A percentile compares a stretch with the other conserved stretches of the same genome.
These are phyloP conservation scores for Aquilaria malaccensis DNA, from an alignment of 345 rosid species.

Conservation along the genomic window DNA sequence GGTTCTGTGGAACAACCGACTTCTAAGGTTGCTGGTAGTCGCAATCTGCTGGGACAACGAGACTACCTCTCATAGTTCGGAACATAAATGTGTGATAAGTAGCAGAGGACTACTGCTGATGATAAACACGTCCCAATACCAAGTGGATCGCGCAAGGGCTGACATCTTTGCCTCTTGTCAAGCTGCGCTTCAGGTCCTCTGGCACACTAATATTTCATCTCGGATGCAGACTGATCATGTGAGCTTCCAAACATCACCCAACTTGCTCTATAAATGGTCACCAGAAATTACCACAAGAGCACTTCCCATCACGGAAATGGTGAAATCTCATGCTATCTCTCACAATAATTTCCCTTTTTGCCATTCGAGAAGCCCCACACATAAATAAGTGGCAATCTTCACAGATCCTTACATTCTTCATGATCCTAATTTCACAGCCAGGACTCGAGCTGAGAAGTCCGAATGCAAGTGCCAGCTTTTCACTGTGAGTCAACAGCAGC, in stretches of 20 bases:
- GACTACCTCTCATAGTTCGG: too few species aligned
- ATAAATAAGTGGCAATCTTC: slow-evolving; percentile 69
- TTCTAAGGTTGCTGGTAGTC: too few species aligned
- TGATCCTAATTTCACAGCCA: slow-evolving; percentile 39
- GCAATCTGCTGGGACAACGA: too few species aligned
- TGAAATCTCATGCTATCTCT: slow-evolving; percentile 74
- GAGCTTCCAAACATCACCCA: not conserved
- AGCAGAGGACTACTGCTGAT: not conserved
- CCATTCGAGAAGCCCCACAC: slow-evolving; percentile 46
- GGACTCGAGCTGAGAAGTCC: slow-evolving; percentile 36
- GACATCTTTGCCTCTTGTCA: too few species aligned
- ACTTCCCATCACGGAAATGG: slow-evolving; percentile 57
- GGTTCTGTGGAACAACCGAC: too few species aligned
- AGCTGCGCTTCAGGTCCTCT: too few species aligned
- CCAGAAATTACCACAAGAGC: slow-evolving; percentile 80
- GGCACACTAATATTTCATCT: too few species aligned
- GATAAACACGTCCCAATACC: not conserved
- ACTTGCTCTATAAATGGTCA: slow-evolving; percentile 20
- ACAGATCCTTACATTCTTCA: slow-evolving; percentile 72
- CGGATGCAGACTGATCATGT: too few species aligned
- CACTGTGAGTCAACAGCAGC: slow-evolving; percentile 50
- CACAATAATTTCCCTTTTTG: slow-evolving; percentile 48
- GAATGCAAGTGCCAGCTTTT: slow-evolving; percentile 72
- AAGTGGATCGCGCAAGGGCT: too few species aligned
- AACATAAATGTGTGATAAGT: too few species aligned